Base-by-base conservation (phyloP, 164 flowering plant genomes). In the Chimonanthus praecox region DNA sequence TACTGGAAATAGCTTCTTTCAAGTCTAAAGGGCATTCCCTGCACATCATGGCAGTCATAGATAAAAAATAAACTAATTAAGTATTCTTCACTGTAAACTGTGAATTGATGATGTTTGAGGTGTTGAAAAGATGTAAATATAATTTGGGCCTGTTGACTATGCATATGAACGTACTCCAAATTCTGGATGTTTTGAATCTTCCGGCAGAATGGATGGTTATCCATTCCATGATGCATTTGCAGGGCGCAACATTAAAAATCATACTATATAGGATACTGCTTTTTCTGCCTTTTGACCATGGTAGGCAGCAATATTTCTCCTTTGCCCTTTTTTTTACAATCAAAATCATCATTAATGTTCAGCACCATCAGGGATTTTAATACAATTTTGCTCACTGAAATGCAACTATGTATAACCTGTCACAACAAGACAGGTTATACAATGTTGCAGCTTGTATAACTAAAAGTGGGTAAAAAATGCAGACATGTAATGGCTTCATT, bases 1-100 rank as follows among this genome's bases (percentile, higher is more conserved):
- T 71, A 70, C 92, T 95, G 60, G 98, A 89, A 78, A 95, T 93
- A 70, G 99, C 98, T 83, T 92, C 98, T 80, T 93, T 93, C 86
- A 95, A 82, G 80, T 95, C 99, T 45, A 92, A 71, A 71, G 99
- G 99, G 67, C 99, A 95, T 78, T 93, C 98, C 89, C 99, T 95
- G 79, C 67, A 70, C 70, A 80, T 69, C 20, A 6, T 58, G n/a
- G 61, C 65, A 75, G 62, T 72, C 33, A 44, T 47, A 48, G 46
- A 49, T 64, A 15, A 15, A 47, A 4, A 68, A 9, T 43, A 47
- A 7, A 13, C 15, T 7, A 63, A 63, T 5, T 20, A 63, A 63
- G 21, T 33, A 63, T 63, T 9, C 15, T 63, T 20, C 11, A 10
- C 46, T 63, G 44, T 63, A 63, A 63, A 33, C 66, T 7, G 9